Percentiles rank a stretch among this genome's conserved stretches.
phyloP scores from a whole-genome alignment of 2,329 filamentous ascomycete genomes.

The Fusarium pilosicola region DNA sequence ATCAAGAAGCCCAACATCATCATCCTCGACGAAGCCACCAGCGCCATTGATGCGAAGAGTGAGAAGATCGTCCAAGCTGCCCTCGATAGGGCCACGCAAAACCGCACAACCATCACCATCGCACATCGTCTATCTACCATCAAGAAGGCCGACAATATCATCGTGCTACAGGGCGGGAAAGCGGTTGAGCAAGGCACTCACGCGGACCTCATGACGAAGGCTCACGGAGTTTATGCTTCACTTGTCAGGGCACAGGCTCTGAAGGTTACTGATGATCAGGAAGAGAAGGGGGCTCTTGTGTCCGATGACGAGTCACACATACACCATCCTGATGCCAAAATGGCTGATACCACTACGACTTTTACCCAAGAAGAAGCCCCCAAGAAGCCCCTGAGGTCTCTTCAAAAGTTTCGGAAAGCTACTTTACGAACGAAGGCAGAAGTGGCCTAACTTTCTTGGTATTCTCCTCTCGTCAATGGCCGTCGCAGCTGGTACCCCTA shows the following conservation, averaged over 20 bases:
- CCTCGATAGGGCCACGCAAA: slow-evolving; percentile 49
- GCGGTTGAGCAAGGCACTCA: slow-evolving; percentile 72
- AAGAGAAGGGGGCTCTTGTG: not conserved
- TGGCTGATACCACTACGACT: not conserved
- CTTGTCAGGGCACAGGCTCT: slow-evolving; percentile 42
- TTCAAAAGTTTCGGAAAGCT: slow-evolving; percentile 32
- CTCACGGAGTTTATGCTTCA: slow-evolving; percentile 44
- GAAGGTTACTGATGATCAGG: not conserved
- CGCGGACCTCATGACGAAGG: slow-evolving; percentile 63
- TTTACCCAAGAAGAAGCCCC: not conserved
- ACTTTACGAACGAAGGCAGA: slow-evolving; percentile 30
- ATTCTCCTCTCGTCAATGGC: slow-evolving; percentile 42
- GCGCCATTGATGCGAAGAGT: slow-evolving; percentile 56
- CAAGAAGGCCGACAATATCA: slow-evolving; percentile 70
- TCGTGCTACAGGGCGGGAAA: slow-evolving; percentile 69
- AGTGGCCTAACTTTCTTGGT: slow-evolving; percentile 41
- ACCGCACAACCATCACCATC: slow-evolving; percentile 73
- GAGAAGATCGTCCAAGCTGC: slow-evolving; percentile 57
- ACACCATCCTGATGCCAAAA: not conserved
- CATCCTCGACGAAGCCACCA: slow-evolving; percentile 75
- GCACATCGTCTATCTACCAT: slow-evolving; percentile 71
- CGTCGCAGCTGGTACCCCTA: slow-evolving; percentile 40
- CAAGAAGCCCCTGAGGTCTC: not conserved
- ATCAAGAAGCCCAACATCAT: slow-evolving; percentile 67
- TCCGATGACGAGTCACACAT: slow-evolving; percentile 1